Conservation (phyloP, 495 filamentous ascomycete species). For the Neurospora sp. region DNA sequence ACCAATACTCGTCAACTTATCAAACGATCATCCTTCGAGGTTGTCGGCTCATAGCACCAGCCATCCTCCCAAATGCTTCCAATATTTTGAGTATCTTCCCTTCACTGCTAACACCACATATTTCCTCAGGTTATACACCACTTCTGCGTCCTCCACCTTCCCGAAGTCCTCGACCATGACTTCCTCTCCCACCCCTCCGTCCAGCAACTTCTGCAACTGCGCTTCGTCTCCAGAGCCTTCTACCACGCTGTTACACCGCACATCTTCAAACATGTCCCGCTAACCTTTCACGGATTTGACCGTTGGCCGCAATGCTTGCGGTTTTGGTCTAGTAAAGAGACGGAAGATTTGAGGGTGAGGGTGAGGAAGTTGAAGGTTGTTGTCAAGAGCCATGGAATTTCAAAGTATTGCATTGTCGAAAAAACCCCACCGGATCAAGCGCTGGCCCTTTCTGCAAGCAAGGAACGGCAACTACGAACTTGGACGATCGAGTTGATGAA, state of each 20-base stretch:
- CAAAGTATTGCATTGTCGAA: not conserved
- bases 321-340: not conserved
- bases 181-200: not conserved
- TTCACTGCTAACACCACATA: not conserved
- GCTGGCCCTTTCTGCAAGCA: not conserved
- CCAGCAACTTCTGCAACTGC: not conserved
- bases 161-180: not conserved
- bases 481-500: not conserved
- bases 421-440: not conserved
- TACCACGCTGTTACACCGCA: not conserved
- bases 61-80: not conserved
- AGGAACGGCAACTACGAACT: not conserved
- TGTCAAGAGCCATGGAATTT: not conserved
- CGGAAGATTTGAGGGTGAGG: not conserved
- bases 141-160: not conserved
- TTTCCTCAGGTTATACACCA: not conserved
- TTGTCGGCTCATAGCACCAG: not conserved
- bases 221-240: not conserved
- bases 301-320: not conserved
- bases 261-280: not conserved
- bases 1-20: not conserved
- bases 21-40: not conserved
- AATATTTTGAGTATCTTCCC: not conserved
- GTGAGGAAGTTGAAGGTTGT: not conserved
- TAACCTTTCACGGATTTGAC: not conserved